phyloP scores from a whole-genome alignment of 306 rosid species.

The Fragaria nilgerrensis region DNA sequence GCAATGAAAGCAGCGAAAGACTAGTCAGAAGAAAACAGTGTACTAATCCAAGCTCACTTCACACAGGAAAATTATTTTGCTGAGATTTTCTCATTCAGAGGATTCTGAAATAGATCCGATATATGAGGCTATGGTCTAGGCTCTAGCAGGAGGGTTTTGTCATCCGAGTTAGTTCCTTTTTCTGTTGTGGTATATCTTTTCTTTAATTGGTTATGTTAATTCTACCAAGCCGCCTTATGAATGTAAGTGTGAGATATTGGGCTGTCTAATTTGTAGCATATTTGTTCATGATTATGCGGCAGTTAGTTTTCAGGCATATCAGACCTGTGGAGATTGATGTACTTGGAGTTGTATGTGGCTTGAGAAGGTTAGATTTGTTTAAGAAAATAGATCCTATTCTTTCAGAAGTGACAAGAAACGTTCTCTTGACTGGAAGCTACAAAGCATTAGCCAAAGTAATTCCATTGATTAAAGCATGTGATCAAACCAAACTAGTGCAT shows the following conservation, averaged over 20 bases:
- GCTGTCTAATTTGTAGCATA: constrained; percentile 43
- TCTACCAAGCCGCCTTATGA: constrained; percentile 25
- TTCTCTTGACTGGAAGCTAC: background rate
- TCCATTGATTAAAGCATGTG: background rate
- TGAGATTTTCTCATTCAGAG: background rate
- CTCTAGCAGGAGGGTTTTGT: constrained; percentile 32
- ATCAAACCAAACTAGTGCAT: background rate
- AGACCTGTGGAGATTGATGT: constrained; percentile 10
- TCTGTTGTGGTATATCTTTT: constrained; percentile 31
- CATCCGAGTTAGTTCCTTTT: constrained; percentile 32
- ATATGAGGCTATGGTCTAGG: constrained; percentile 21
- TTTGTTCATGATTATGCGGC: constrained; percentile 19
- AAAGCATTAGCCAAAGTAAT: background rate
- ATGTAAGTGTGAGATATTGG: constrained; percentile 13
- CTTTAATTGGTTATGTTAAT: constrained; percentile 29
- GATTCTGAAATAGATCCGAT: constrained; percentile 6
- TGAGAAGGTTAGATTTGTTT: background rate
- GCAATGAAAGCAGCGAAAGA: constrained; percentile 49
- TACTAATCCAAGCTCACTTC: constrained; percentile 24
- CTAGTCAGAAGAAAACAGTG: constrained; percentile 20
- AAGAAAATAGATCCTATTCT: background rate
- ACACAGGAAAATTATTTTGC: constrained; percentile 15
- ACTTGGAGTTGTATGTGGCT: constrained; percentile 10
- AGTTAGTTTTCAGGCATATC: background rate
- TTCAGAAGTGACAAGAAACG: background rate